These are phyloP conservation scores for Endocladia muricata DNA, from an alignment of 31 red algal genomes.

Conservation along the genomic window DNA sequence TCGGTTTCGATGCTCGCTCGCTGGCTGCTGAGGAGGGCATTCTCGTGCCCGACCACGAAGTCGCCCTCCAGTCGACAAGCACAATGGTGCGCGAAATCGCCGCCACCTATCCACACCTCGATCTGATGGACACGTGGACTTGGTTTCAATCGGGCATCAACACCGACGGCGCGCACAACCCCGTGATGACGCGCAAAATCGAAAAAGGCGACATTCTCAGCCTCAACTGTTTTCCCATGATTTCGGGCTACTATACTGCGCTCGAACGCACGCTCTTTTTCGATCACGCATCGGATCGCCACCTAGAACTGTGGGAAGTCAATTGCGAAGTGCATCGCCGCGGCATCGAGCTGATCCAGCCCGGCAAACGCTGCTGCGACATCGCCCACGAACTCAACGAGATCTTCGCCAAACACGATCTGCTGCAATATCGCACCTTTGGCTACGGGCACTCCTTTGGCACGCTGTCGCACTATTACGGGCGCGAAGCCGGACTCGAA, in stretches of 20 bases:
- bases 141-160: not conserved
- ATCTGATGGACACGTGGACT: not conserved
- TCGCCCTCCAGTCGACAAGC: not conserved
- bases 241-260: not conserved
- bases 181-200: not conserved
- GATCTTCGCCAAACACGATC: not conserved
- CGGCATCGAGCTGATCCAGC: not conserved
- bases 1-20: too few species aligned
- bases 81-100: slow-evolving; percentile 1
- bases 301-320: not conserved
- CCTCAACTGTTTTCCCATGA: slow-evolving; percentile 1
- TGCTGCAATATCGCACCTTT: not conserved
- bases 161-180: not conserved
- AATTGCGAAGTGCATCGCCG: not conserved
- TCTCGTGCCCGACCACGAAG: not conserved
- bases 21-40: not conserved
- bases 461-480: not conserved
- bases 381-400: slow-evolving; percentile 1
- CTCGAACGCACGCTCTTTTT: not conserved
- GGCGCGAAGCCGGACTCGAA: not conserved
- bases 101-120: not conserved
- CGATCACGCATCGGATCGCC: not conserved
- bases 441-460: not conserved
- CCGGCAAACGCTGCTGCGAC: not conserved
- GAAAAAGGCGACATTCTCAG: not conserved